phyloP scores from a whole-genome alignment of 805 yeast species.

The Suhomyces sp. region DNA sequence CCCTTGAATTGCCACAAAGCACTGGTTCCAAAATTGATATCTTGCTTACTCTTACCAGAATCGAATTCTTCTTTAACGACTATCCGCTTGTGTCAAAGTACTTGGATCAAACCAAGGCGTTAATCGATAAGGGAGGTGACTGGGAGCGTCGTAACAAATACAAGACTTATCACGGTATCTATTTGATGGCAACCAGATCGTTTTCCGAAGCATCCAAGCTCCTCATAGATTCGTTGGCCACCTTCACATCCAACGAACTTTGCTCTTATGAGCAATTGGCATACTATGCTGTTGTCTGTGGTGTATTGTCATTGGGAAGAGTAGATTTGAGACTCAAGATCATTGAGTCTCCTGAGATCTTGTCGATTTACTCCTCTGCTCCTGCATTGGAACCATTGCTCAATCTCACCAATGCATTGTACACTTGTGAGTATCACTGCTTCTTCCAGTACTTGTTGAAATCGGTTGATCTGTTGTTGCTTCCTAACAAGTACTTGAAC shows the following conservation, averaged over 20 bases:
- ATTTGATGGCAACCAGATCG: conserved; percentile 77
- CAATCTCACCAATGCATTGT: conserved; percentile 78
- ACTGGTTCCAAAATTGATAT: conserved; percentile 91
- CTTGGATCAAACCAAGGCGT: conserved; percentile 65
- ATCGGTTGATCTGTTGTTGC: conserved; percentile 69
- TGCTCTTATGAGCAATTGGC: conserved; percentile 89
- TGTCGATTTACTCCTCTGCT: conserved; percentile 72
- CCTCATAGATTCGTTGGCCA: conserved; percentile 86
- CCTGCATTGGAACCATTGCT: conserved; percentile 75
- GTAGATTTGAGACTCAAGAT: conserved; percentile 79
- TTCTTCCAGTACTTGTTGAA: conserved; percentile 75
- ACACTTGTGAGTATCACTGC: conserved; percentile 80
- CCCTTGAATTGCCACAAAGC: conserved; percentile 75
- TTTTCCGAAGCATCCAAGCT: conserved; percentile 82
- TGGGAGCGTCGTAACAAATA: conserved; percentile 97
- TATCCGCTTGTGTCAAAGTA: conserved; percentile 63
- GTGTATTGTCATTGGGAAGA: conserved; percentile 77
- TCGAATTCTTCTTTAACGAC: conserved; percentile 89
- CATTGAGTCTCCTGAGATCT: conserved; percentile 90
- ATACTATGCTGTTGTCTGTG: conserved; percentile 83
- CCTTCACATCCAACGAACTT: conserved; percentile 90
- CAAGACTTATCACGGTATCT: conserved; percentile 88
- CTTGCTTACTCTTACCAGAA: conserved; percentile 72
- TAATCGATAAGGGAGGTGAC: conserved; percentile 96
- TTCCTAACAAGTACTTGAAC: conserved; percentile 60